Evolutionary conservation across 345 rosid genomes (phyloP), one percentile per base, ranked within the genome.

Genomic region (Eucalyptus cladocalyx): DNA sequence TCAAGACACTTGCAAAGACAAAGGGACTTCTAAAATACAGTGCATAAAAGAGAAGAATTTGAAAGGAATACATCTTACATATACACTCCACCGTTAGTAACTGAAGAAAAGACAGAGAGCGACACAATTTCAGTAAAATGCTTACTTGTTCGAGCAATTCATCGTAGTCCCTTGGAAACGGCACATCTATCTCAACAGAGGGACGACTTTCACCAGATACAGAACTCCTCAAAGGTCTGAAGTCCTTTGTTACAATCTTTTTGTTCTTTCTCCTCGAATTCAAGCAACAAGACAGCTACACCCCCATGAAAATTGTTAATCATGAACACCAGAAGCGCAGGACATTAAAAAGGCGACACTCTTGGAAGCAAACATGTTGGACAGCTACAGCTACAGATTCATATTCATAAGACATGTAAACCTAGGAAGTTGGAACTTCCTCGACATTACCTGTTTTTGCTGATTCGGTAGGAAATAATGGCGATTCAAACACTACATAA

Each of bases 131-230:
- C n/a, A 90, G 9, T 60, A 60, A 72, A 34, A 80, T 85, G 51
- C 94, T 89, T 93, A 97, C 99, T 93, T 93, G 99, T 54, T 90
- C 90, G 88, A 97, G 94, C 87, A 97, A 96, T 89, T 95, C 97
- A 7, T 88, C 51, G 56, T 97, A 97, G 86, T 96, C 95, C 87
- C 53, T 32, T 45, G 99, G 98, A 86, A 96, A 95, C 0, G 95
- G 95, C 69, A 92, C 91, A 87, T 96, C 95, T n/a, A 47, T 32
- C 81, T 92, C 93, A 43, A 91, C 83, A 6, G 94, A 92, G 80
- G 94, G 51, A 87, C 89, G 89, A 54, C 89, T 91, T 5, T 91
- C 88, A 88, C 93, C 92, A 65, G 95, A 92, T 87, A 88, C 94
- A 51, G 93, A 89, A 88, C n/a, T 19, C 58, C 37, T 42, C 56